Percentiles rank a stretch among this genome's conserved stretches.
These are phyloP conservation scores for Rhododendron vialii DNA, from an alignment of 148 eudicot species.

Conservation along the genomic window DNA sequence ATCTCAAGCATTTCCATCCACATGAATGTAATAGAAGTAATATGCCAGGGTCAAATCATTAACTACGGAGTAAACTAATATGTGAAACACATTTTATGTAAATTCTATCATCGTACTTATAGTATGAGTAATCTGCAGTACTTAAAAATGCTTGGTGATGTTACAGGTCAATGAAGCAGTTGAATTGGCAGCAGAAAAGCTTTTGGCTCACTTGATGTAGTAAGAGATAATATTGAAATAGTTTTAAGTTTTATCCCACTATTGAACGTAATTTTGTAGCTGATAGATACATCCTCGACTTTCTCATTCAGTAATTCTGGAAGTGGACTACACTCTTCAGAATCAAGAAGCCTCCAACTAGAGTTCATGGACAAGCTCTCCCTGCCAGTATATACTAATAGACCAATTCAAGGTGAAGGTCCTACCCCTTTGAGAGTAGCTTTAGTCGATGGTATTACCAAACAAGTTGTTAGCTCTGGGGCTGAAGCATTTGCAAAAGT, in stretches of 20 bases:
- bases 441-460: slow-evolving; percentile 23
- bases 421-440: slow-evolving; percentile 11
- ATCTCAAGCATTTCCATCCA: background rate
- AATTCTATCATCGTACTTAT: too few species aligned
- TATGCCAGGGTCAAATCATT: background rate
- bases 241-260: background rate
- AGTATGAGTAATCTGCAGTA: background rate
- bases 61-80: background rate
- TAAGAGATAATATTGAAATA: background rate
- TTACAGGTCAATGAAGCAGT: slow-evolving; percentile 19
- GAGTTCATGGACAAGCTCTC: slow-evolving; percentile 23
- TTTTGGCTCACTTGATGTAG: slow-evolving; percentile 2
- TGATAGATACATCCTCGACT: background rate
- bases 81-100: background rate
- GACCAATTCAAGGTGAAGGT: slow-evolving; percentile 22
- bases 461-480: slow-evolving; percentile 18
- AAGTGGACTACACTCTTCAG: background rate
- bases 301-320: slow-evolving; percentile 17
- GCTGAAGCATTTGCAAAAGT: slow-evolving; percentile 22
- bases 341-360: slow-evolving; percentile 24
- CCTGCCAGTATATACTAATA: slow-evolving; percentile 28
- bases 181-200: slow-evolving; percentile 6
- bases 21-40: background rate
- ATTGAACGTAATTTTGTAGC: background rate
- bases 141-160: background rate